Evolutionary conservation across 2,329 filamentous ascomycete genomes (phyloP).

Genomic region (Trichoderma sp.): DNA sequence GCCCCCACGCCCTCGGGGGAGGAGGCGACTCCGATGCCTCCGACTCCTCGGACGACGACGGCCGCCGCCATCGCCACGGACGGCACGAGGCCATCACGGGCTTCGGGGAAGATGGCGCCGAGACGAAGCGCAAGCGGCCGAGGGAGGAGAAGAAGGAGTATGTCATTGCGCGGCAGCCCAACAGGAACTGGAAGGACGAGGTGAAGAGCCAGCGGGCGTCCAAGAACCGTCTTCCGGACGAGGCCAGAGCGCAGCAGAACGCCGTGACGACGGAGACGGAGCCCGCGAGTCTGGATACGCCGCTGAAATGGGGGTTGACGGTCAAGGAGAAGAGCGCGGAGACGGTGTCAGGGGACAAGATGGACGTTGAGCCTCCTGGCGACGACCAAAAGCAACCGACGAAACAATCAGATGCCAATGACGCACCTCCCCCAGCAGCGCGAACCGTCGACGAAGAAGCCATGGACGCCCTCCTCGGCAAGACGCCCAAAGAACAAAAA

Average conservation of each 20-base stretch:
- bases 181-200: constrained; percentile 65
- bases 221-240: constrained; percentile 62
- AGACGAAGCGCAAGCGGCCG: constrained; percentile 44
- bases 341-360: constrained; percentile 58
- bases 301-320: constrained; percentile 59
- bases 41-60: constrained; percentile 42
- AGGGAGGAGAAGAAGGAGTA: constrained; percentile 44
- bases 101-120: constrained; percentile 50
- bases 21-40: constrained; percentile 47
- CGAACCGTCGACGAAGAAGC: constrained; percentile 55
- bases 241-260: constrained; percentile 51
- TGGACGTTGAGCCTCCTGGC: constrained; percentile 10
- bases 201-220: constrained; percentile 50
- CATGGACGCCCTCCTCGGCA: constrained; percentile 66
- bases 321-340: constrained; percentile 53
- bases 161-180: constrained; percentile 61
- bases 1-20: constrained; percentile 47
- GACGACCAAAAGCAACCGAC: constrained; percentile 8
- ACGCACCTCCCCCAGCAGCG: constrained; percentile 22
- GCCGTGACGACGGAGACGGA: constrained; percentile 38
- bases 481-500: constrained; percentile 48
- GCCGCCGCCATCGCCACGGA: constrained; percentile 31
- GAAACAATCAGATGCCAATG: constrained; percentile 10
- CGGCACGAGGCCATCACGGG: constrained; percentile 54
- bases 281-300: constrained; percentile 52